Conservation (phyloP, 441 rosid genomes). For the Gossypium schwendimanii region DNA sequence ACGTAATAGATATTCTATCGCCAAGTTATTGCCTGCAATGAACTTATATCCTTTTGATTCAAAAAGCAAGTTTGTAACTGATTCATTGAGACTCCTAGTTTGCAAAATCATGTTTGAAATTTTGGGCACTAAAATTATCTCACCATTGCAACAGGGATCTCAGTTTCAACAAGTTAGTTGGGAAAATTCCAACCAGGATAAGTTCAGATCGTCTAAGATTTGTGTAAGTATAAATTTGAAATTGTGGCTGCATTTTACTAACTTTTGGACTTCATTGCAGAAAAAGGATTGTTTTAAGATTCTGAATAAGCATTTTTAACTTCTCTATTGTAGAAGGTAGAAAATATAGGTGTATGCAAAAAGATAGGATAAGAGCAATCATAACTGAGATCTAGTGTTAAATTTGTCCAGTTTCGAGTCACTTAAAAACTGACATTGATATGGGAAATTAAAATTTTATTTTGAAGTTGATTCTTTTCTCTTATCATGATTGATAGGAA, state of each 20-base stretch:
- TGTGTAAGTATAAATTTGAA: slow-evolving; percentile 38
- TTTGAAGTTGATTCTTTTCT: background rate
- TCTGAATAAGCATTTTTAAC: slow-evolving; percentile 2
- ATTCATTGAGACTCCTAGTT: background rate
- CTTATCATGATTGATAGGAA: background rate
- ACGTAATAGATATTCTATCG: background rate
- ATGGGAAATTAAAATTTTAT: background rate
- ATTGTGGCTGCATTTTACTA: background rate
- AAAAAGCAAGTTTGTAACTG: background rate
- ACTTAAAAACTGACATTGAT: background rate
- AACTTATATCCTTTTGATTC: background rate
- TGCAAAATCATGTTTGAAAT: background rate
- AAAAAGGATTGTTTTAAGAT: background rate
- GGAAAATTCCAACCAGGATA: slow-evolving; percentile 43
- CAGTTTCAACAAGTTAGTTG: slow-evolving; percentile 67
- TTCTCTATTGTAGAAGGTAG: background rate
- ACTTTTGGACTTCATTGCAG: background rate
- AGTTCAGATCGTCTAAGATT: slow-evolving; percentile 34
- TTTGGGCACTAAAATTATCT: background rate
- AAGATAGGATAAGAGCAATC: background rate
- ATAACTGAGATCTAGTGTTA: background rate
- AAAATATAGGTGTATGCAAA: background rate
- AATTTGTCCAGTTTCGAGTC: background rate
- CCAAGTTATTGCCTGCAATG: background rate
- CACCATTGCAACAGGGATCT: slow-evolving; percentile 53